These are phyloP conservation scores for Emmonsiellopsis sp. DNA, from an alignment of 2,329 filamentous ascomycete species.

Conservation along the genomic window DNA sequence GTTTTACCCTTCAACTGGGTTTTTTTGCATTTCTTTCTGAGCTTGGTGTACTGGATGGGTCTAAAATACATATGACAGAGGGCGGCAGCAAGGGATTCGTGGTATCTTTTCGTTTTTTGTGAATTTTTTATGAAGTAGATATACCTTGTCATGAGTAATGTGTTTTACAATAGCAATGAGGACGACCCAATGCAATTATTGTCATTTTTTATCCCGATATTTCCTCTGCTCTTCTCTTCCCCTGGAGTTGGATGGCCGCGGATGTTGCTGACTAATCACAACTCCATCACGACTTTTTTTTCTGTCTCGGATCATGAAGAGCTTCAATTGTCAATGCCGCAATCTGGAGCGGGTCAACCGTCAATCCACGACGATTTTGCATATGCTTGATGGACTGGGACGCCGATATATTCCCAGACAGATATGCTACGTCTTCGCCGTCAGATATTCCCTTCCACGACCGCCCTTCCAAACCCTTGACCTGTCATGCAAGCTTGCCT, in stretches of 20 bases:
- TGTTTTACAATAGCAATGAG: not conserved
- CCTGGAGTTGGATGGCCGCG: too few relatives aligned
- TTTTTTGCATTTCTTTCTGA: not conserved
- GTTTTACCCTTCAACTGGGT: not conserved
- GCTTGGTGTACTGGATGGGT: not conserved
- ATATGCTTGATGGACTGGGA: not conserved
- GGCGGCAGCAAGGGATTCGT: not conserved
- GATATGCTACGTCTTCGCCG: not conserved
- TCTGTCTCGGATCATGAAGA: not conserved
- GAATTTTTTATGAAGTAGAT: not conserved
- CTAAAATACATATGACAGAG: not conserved
- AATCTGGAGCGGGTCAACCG: not conserved
- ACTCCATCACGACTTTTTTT: not conserved
- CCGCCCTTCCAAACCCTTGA: constrained; percentile 19
- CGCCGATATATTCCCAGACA: not conserved
- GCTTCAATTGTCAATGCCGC: not conserved
- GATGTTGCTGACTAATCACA: not conserved
- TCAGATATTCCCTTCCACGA: not conserved
- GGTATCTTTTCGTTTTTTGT: not conserved
- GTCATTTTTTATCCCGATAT: not conserved
- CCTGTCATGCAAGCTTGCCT: constrained; percentile 34
- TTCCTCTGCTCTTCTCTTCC: not conserved
- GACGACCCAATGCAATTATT: not conserved
- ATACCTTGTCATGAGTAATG: not conserved
- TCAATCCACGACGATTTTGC: not conserved